Base-by-base conservation (phyloP, 2,329 filamentous ascomycete species). In the Aspergillus fructus region DNA sequence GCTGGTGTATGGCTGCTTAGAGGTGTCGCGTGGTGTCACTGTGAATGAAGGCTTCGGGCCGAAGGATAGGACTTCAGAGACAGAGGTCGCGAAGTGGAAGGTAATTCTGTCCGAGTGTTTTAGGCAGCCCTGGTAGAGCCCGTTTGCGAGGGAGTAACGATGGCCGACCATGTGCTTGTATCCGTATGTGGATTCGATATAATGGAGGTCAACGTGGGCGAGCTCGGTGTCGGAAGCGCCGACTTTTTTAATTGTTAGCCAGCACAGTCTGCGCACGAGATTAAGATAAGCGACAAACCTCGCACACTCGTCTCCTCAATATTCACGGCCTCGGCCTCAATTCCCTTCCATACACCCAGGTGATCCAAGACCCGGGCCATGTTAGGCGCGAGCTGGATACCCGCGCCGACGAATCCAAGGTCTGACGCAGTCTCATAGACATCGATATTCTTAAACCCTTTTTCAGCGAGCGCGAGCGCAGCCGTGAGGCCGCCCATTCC, bases 91-190 rank as follows among this genome's bases (percentile, higher is more conserved):
- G 68, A 93, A 89, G 74, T 87, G 82, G 75, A 93, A 92, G 6
- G 73, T 85, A 69, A 93, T 86, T 37, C 78, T 41, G 24, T 63
- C 78, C 17, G 81, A 71, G 66, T 89, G 81, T 47, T 78, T 77
- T 66, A 85, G 78, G 74, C 89, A 93, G n/a, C 83, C 89, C 48
- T 88, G 80, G 72, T 86, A 92, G 33, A 93, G 76, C 5, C 83
- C 83, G 37, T 83, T 83, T 5, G 90, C 89, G 4, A 93, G 81
- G 8, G 87, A 89, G 0, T 87, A 81, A 19, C 90, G 85, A 70
- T 94, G 90, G 7, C 89, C 90, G 4, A 90, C 89, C 83, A 90
- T 91, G 75, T 93, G 90, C 0, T 89, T 86, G 69, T 89, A 91
- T 37, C 84, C 84, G 68, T 92, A 93, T 33, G 83, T 86, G 8